Evolutionary conservation across 768 basidiomycete genomes (phyloP), one percentile per base, ranked within the genome.

Genomic region (Terana coerulea): DNA sequence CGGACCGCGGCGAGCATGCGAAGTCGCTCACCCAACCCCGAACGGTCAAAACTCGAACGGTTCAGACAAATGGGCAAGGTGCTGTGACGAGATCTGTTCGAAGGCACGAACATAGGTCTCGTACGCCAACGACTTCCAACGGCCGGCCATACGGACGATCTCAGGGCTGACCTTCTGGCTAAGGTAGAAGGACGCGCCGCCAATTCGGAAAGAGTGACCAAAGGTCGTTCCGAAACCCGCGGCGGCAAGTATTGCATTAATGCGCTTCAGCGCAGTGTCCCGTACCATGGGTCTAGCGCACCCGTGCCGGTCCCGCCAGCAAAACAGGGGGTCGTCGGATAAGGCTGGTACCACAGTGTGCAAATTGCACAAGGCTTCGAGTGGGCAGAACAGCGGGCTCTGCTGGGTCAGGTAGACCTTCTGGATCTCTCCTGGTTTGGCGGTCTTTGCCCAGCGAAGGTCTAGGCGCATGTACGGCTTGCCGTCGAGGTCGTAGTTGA

Each of bases 161-260:
- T 74, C 71, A 1, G 73, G 72, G 10, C 51, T 31, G 1, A 71
- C 66, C 2, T 59, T 59, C 30, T 68, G 49, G 0, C 62, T 55
- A 0, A 75, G 59, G 42, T 59, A 70, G 48, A 65, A 70, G 0
- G 70, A 69, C 0, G 75, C 69, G 1, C 73, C 72, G 0, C 74
- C 72, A 17, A 75, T 76, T 2, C 69, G 61, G 56, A 76, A 76
- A 8, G 69, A 74, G 55, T 75, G 73, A 0, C 73, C 68, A 42
- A 72, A 74, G 7, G 67, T 14, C 0, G 57, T 71, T 0, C 70
- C 72, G 49, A 56, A 69, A 5, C 70, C 67, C 0, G 19, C 28
- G 0, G 61, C 52, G 0, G 21, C 8, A 0, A 70, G 52, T 7
- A 70, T 67, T 1, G n/a, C 4, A 41, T 74, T 74, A 47, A 72